Percentiles rank a stretch among this genome's conserved stretches.
These are phyloP conservation scores for Acanthamoeba rhysodes DNA, from an alignment of 208 protist species.

Conservation along the genomic window DNA sequence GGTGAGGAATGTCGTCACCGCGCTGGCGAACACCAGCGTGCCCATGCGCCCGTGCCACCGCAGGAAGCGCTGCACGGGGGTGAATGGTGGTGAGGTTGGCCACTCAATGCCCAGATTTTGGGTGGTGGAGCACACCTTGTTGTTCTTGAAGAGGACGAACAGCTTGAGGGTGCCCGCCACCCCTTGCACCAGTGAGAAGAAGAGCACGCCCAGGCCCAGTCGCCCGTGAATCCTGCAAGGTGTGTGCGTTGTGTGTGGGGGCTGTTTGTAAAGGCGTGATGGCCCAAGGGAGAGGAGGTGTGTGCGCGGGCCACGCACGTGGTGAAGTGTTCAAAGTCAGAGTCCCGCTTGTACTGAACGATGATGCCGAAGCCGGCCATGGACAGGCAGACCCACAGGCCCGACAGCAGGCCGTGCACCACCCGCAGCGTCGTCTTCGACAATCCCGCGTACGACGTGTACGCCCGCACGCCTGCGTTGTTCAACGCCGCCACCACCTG, in stretches of 20 bases:
- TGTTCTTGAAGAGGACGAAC: conserved; percentile 12
- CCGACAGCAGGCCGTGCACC: conserved; percentile 2
- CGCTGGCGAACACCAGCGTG: neutral
- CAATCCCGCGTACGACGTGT: neutral
- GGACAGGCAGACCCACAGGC: neutral
- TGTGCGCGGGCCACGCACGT: no score
- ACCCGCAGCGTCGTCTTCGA: neutral
- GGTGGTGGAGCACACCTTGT: neutral
- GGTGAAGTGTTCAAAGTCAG: no score
- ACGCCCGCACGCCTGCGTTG: neutral
- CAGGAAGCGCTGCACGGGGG: neutral
- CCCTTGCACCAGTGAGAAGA: conserved; percentile 6
- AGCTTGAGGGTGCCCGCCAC: conserved; percentile 1
- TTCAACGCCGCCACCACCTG: neutral
- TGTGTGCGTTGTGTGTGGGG: no score
- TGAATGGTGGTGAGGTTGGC: no score
- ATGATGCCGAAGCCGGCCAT: neutral
- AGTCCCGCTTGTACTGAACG: neutral
- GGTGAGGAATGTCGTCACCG: neutral
- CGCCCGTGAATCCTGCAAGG: neutral
- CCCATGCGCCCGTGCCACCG: conserved; percentile 12
- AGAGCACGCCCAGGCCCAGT: neutral
- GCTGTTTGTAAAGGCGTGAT: no score
- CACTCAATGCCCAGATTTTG: no score
- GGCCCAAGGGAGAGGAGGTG: no score